Evolutionary conservation across 345 rosid species (phyloP), one percentile per base, ranked within the genome.

Genomic region (Pistacia vera): DNA sequence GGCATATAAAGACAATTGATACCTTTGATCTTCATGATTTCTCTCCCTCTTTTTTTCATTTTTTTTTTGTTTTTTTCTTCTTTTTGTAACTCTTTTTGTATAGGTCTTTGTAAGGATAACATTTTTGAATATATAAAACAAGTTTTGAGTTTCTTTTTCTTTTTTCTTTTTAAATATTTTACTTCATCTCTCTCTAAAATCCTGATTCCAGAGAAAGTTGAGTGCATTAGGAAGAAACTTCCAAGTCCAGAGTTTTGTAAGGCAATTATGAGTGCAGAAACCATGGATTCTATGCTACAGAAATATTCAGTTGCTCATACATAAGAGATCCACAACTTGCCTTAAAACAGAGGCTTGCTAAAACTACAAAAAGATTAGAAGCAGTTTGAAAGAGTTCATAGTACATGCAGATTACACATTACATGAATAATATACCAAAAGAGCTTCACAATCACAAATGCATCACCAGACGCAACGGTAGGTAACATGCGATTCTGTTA

Each of bases 401-500:
- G 12, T 48, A 25, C 17, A 63, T 22, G n/a, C 44, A 60, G 11
- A 46, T 28, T 66, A 20, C 38, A 72, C 66, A 46, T 30, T 44
- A 33, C 46, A 17, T 18, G n/a, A 17, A 11, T 11, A 52, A 35
- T 17, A 33, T 20, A 13, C 51, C 52, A 33, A 33, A 52, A 16
- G 33, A 51, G 52, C 20, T 10, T 41, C 52, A 12, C 41, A 4
- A 2, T 41, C 60, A 25, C 36, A 4, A 2, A 2, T 12, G 33
- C 20, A 68, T 85, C 81, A 88, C 75, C 79, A 80, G 22, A 89
- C 86, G 35, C 92, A 90, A 5, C 91, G 86, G 67, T 89, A 92
- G 25, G 89, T 86, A 61, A 84, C 80, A 60, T 81, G 83, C 0
- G 85, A 78, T 64, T 79, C 87, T 18, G 76, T 82, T 44, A 86